These are phyloP conservation scores for Plasmodium ovale DNA, from an alignment of 169 alveolate species.

Conservation along the genomic window DNA sequence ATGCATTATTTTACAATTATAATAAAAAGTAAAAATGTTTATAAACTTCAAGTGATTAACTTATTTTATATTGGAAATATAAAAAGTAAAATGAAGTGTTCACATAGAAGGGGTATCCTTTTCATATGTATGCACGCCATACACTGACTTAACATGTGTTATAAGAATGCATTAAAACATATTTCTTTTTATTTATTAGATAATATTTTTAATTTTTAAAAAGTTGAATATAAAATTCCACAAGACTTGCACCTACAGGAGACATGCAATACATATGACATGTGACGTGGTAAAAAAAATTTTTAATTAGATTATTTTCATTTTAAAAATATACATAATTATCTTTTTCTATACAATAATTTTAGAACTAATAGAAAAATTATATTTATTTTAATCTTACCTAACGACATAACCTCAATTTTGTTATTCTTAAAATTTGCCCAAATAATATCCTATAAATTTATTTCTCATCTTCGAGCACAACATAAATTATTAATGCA, in stretches of 20 bases:
- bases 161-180: neutral
- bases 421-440: neutral
- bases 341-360: neutral
- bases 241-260: neutral
- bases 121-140: too few species aligned
- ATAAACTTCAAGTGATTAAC: neutral
- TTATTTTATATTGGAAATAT: neutral
- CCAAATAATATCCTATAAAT: neutral
- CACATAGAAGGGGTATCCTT: neutral
- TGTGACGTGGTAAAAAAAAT: neutral
- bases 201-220: too few species aligned
- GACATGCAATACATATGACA: neutral
- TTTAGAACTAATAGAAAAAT: neutral
- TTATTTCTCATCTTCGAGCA: neutral
- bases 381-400: too few species aligned
- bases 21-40: neutral
- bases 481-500: too few species aligned
- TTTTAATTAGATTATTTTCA: neutral
- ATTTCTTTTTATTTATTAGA: neutral
- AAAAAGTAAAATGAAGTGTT: neutral
- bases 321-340: too few species aligned
- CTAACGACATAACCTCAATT: neutral
- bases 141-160: neutral
- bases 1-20: neutral
- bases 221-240: neutral